phyloP scores from a whole-genome alignment of 495 filamentous ascomycete genomes.

The Daldinia concentrica region DNA sequence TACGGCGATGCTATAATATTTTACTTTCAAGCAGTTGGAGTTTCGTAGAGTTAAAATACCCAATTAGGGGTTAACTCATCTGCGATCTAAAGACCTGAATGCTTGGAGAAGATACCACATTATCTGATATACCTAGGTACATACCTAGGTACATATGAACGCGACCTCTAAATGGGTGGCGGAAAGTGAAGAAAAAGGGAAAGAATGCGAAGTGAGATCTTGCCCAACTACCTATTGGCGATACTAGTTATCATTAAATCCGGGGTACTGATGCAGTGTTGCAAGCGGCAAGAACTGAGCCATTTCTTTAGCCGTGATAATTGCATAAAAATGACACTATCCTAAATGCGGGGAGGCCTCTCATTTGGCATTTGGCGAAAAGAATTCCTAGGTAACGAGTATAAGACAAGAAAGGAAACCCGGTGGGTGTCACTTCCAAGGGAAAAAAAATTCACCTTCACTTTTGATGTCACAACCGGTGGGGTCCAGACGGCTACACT shows the following conservation, averaged over 20 bases:
- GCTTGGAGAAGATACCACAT: background rate
- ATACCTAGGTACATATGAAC: background rate
- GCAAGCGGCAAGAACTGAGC: background rate
- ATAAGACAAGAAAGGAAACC: slow-evolving; percentile 34
- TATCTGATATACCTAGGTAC: background rate
- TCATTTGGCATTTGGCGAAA: slow-evolving; percentile 3
- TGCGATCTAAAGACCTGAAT: background rate
- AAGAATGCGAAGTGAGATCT: slow-evolving; percentile 1
- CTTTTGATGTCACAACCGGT: slow-evolving; percentile 34
- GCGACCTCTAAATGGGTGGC: background rate
- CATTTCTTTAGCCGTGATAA: background rate
- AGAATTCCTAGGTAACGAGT: slow-evolving; percentile 10
- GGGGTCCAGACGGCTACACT: slow-evolving; percentile 21
- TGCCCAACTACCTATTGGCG: background rate
- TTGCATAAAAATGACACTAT: slow-evolving; percentile 10
- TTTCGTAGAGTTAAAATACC: background rate
- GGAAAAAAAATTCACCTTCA: slow-evolving; percentile 12
- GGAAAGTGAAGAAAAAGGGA: slow-evolving; percentile 7
- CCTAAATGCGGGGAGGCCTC: background rate
- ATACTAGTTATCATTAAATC: background rate
- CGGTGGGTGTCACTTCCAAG: slow-evolving; percentile 23
- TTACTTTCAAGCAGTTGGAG: too few relatives aligned
- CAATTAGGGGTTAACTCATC: background rate
- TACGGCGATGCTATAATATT: too few relatives aligned
- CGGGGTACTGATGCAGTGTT: background rate